A percentile compares a stretch with the other conserved stretches of the same genome.
These are phyloP conservation scores for Umbilicus rupestris DNA, from an alignment of 164 flowering plant genomes.

Conservation along the genomic window DNA sequence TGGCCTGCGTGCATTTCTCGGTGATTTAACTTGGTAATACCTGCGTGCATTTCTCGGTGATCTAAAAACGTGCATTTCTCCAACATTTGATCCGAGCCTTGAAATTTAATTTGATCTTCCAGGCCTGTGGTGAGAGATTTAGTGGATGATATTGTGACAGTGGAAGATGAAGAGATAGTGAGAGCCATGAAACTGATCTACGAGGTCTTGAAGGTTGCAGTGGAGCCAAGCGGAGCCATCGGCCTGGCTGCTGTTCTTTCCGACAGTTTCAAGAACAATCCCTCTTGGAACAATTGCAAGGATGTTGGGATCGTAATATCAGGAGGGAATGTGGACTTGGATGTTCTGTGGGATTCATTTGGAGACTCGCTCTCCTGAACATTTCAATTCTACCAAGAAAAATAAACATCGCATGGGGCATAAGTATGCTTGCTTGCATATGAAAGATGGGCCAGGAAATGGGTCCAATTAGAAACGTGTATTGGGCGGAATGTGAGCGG, in stretches of 20 bases:
- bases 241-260: constrained; percentile 89
- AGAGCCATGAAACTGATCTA: constrained; percentile 78
- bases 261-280: constrained; percentile 38
- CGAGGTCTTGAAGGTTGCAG: constrained; percentile 73
- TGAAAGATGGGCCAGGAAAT: too few relatives aligned
- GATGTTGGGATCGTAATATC: constrained; percentile 63
- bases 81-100: neutral
- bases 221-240: constrained; percentile 93
- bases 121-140: constrained; percentile 87
- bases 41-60: too few relatives aligned
- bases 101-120: constrained; percentile 9
- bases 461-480: too few relatives aligned
- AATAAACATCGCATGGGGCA: too few relatives aligned
- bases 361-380: too few relatives aligned
- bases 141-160: constrained; percentile 67
- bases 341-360: constrained; percentile 55
- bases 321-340: constrained; percentile 85
- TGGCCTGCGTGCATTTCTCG: constrained; percentile 91
- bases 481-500: too few relatives aligned
- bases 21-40: constrained; percentile 73
- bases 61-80: too few relatives aligned
- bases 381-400: too few relatives aligned
- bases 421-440: too few relatives aligned
- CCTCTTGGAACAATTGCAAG: constrained; percentile 49
- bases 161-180: constrained; percentile 67